phyloP scores from a whole-genome alignment of 306 rosid genomes.

The Echinosophora koreensis region DNA sequence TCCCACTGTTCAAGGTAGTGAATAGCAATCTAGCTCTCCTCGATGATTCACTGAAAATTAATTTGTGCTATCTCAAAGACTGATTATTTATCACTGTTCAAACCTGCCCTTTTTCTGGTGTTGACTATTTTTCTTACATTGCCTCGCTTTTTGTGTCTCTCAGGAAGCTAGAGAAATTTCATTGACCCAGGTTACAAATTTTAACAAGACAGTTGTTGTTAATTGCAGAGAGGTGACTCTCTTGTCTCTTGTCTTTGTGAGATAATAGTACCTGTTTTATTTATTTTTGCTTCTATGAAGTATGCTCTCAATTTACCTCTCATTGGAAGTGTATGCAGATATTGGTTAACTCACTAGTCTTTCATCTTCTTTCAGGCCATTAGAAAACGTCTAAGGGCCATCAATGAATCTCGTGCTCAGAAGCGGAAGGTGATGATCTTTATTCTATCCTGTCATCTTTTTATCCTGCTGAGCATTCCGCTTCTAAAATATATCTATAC shows the following conservation, averaged over 20 bases:
- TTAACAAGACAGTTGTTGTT: slow-evolving; percentile 64
- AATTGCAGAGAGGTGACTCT: slow-evolving; percentile 87
- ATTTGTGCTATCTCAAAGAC: not conserved
- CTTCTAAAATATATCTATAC: slow-evolving; percentile 11
- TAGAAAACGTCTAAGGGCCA: slow-evolving; percentile 86
- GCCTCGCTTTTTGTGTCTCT: slow-evolving; percentile 47
- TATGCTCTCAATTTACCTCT: slow-evolving; percentile 27
- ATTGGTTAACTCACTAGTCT: slow-evolving; percentile 35
- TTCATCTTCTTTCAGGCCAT: slow-evolving; percentile 73
- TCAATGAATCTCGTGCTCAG: slow-evolving; percentile 95
- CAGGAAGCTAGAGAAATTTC: slow-evolving; percentile 91
- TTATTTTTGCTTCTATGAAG: slow-evolving; percentile 25
- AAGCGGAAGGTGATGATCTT: slow-evolving; percentile 84
- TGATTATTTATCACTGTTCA: slow-evolving; percentile 1
- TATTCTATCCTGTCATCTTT: slow-evolving; percentile 15
- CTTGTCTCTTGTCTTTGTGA: slow-evolving; percentile 33
- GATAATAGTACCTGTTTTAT: slow-evolving; percentile 32
- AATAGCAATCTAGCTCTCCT: slow-evolving; percentile 4
- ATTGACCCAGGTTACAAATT: slow-evolving; percentile 64
- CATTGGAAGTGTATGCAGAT: slow-evolving; percentile 22
- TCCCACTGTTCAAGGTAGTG: slow-evolving; percentile 1
- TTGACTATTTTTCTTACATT: slow-evolving; percentile 44
- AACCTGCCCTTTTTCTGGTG: slow-evolving; percentile 27
- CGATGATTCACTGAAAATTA: not conserved
- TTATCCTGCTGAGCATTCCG: slow-evolving; percentile 28